Evolutionary conservation across 306 rosid species (phyloP).

Genomic region (Lotus japonicus): DNA sequence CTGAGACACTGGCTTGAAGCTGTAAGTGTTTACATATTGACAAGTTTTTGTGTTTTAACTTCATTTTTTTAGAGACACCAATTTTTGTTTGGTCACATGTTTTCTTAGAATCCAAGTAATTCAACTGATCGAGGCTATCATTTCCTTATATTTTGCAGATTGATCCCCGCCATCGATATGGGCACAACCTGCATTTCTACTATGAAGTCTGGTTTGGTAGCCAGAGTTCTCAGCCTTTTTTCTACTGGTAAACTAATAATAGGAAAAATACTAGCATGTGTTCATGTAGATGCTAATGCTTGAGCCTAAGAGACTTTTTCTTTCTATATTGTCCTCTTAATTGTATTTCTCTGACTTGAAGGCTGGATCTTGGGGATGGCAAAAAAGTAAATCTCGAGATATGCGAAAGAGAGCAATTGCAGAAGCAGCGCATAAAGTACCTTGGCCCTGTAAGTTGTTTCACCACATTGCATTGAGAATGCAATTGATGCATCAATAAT

Average conservation of each 20-base stretch:
- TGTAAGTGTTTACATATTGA: conserved; percentile 40
- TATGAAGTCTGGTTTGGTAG: conserved; percentile 64
- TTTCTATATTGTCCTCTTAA: not conserved
- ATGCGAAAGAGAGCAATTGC: conserved; percentile 48
- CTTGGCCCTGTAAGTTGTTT: conserved; percentile 69
- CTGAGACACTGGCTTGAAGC: conserved; percentile 92
- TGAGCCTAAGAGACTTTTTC: not conserved
- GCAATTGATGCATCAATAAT: not conserved
- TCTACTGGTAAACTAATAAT: conserved; percentile 55
- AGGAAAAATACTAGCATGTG: not conserved
- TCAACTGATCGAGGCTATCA: not conserved
- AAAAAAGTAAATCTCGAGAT: conserved; percentile 37
- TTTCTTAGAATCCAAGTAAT: conserved; percentile 6
- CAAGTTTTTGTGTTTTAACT: not conserved
- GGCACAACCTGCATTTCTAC: conserved; percentile 77
- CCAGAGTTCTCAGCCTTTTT: conserved; percentile 71
- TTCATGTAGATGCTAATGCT: not conserved
- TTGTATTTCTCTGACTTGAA: conserved; percentile 25
- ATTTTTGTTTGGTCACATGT: not conserved
- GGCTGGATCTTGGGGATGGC: conserved; percentile 96
- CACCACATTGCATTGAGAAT: not conserved
- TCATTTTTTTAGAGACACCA: not conserved
- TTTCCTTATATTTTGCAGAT: conserved; percentile 39
- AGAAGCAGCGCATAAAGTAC: conserved; percentile 58
- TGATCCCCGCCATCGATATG: conserved; percentile 93